These are phyloP conservation scores for Termitomyces sp. DNA, from an alignment of 768 basidiomycete species.

Conservation along the genomic window DNA sequence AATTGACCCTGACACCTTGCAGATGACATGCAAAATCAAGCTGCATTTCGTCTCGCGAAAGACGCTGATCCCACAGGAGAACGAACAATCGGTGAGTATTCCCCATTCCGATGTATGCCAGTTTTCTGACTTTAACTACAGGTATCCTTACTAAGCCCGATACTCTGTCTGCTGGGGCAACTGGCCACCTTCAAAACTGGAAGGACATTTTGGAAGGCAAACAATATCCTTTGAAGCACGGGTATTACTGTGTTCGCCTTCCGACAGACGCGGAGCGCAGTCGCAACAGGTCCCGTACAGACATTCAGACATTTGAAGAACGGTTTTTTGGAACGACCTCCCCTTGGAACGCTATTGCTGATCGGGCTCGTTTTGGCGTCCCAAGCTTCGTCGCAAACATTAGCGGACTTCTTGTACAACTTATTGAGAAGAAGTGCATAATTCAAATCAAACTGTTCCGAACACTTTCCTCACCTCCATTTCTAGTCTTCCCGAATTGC, in stretches of 20 bases:
- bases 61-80: constrained; percentile 45
- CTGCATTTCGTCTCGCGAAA: constrained; percentile 47
- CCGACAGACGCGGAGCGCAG: constrained; percentile 53
- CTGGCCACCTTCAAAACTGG: constrained; percentile 37
- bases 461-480: not conserved
- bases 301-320: constrained; percentile 29
- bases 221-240: constrained; percentile 39
- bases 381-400: constrained; percentile 45
- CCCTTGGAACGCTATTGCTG: constrained; percentile 48
- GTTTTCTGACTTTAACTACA: constrained; percentile 15
- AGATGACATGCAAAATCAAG: constrained; percentile 70
- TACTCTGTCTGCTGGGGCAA: constrained; percentile 36
- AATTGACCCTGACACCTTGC: not conserved
- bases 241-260: constrained; percentile 64
- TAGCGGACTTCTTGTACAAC: constrained; percentile 42
- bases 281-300: constrained; percentile 25
- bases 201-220: constrained; percentile 45
- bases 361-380: constrained; percentile 49
- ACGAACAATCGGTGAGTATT: constrained; percentile 52
- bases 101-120: not conserved
- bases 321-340: constrained; percentile 39
- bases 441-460: not conserved
- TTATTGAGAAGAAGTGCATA: constrained; percentile 49
- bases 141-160: constrained; percentile 74
- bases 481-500: constrained; percentile 43